Evolutionary conservation across 2,329 filamentous ascomycete genomes (phyloP).

Genomic region (Colletotrichum euphorbiae): DNA sequence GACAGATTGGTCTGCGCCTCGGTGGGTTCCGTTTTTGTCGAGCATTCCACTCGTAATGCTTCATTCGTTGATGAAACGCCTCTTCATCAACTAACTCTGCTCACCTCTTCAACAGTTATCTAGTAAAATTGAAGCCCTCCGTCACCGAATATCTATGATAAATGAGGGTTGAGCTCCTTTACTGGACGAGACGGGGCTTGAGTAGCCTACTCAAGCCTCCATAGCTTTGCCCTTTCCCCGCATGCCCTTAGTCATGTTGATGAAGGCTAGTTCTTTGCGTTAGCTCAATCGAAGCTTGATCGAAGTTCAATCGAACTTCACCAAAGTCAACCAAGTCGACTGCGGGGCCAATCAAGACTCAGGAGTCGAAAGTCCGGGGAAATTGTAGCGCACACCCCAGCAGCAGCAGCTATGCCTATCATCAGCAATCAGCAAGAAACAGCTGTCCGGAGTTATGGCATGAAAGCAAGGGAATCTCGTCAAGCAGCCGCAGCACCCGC

Average conservation of each 20-base stretch:
- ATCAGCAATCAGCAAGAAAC: not conserved
- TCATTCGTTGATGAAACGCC: too few relatives aligned
- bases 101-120: too few relatives aligned
- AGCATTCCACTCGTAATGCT: too few relatives aligned
- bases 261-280: not conserved
- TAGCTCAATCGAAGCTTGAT: not conserved
- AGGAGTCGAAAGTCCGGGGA: not conserved
- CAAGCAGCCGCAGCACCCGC: not conserved
- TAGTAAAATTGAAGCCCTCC: too few relatives aligned
- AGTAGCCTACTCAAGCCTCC: too few relatives aligned
- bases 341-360: constrained; percentile 8
- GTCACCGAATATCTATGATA: not conserved
- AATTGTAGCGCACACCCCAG: constrained; percentile 6
- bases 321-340: not conserved
- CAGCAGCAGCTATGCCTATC: not conserved
- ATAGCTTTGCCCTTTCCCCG: not conserved
- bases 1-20: too few relatives aligned
- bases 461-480: not conserved
- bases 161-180: not conserved
- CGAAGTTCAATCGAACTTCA: not conserved
- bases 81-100: too few relatives aligned
- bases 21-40: too few relatives aligned
- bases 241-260: constrained; percentile 5
- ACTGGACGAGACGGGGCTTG: not conserved
- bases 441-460: not conserved